Base-by-base conservation (phyloP, 352 stramenopile species). In the Phytophthora kernoviae region DNA sequence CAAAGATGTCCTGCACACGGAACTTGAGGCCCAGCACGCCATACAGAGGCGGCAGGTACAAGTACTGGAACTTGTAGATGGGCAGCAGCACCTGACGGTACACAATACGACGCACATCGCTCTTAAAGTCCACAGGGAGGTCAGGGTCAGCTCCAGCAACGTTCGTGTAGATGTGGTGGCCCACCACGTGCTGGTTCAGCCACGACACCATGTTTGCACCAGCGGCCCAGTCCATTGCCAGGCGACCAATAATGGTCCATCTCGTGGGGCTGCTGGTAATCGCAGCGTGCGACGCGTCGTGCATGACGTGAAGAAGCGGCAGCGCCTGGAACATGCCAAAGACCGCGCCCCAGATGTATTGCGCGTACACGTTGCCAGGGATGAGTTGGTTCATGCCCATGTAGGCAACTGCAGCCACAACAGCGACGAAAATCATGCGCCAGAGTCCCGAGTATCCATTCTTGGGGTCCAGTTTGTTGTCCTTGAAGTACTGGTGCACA, bases 101-200 rank as follows among this genome's bases (percentile, higher is more conserved):
- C 17, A 97, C 75, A 42, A 96, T 88, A 59, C 90, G 87, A 30
- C 77, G 78, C 65, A 98, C 86, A 49, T 96, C 83, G 62, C 83
- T 87, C 57, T 91, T 68, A 45, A 93, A 89, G 73, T 93, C 79
- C 46, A 92, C 87, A 4, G 96, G 94, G 14, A 98, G 77, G 64
- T 98, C 95, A 5, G 95, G 95, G 74, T 98, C 95, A 4, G 90
- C 87, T 21, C 93, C 88, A 10, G 92, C 75, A 11, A 98, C 87
- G 74, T 98, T 98, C 36, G 95, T 98, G 81, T 97, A 98, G 56
- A 94, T 94, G 79, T 98, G 95, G 75, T 98, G 95, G 45, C 91
- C 95, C 57, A 98, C 92, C 5, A 97, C 93, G 79, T 98, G 95
- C 75, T 98, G 95, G 66, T 98, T 96, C 32, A 97, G 85, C 94